Evolutionary conservation across 1,284 basidiomycete species (phyloP), one percentile per base, ranked within the genome.

Genomic region (Apiotrichum brassicae): DNA sequence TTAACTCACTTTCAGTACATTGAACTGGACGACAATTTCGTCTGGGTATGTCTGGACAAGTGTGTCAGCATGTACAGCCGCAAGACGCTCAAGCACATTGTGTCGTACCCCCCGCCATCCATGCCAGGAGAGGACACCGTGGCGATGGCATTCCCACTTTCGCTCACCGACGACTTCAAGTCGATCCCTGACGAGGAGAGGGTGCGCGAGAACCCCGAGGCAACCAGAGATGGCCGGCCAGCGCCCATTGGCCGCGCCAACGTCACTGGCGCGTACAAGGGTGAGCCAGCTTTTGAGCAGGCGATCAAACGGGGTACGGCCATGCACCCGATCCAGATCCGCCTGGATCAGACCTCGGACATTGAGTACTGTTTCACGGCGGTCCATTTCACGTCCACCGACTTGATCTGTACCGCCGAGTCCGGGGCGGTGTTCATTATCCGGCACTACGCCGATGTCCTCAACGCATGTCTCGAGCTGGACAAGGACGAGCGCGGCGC

Each of bases 21-120:
- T 38, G 71, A 72, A 41, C 61, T 72, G 34, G 71, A 72, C 51
- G 68, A 72, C 43, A 56, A 68, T 16, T 63, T 51, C 49, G 52
- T 71, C 25, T 72, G 69, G 46, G 26, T 71, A 40, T 71, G 69
- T 46, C 48, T 51, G 14, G 30, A 37, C 13, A 13, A 26, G 6
- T 53, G 58, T 30, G 46, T 68, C 38, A 56, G 60, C 46, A 57
- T 68, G 22, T 66, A 62, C 47, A 64, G 60, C 8, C 62, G 69
- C 25, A 19, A 28, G 18, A 60, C 62, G 6, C 47, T 43, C 7
- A 28, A 34, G 9, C 54, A 53, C 22, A 6, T 63, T 12, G 16
- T 54, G 2, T 53, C 61, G 2, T 64, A 66, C 53, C 61, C 65
- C 8, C 54, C 48, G 3, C 11, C 28, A 2, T 23, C 23, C 5